These are phyloP conservation scores for Castanea sativa DNA, from an alignment of 306 rosid species.

Conservation along the genomic window DNA sequence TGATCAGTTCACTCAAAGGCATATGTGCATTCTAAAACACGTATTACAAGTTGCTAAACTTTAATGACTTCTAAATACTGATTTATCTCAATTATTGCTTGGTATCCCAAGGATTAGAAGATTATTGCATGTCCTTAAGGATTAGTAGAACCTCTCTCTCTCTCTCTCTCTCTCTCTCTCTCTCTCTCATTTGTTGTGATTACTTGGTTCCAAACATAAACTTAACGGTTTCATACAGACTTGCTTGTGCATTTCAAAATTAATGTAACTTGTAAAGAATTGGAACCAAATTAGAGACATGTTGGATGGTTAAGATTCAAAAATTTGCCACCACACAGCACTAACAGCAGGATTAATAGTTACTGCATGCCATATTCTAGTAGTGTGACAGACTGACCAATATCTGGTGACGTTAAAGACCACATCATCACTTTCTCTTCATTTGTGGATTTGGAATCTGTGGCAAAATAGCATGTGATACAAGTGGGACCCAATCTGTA, in stretches of 20 bases:
- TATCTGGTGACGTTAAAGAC: not conserved
- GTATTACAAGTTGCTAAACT: not conserved
- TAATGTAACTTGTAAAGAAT: too few relatives aligned
- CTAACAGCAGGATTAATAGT: not conserved
- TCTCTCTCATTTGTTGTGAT: not conserved
- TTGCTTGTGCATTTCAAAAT: not conserved
- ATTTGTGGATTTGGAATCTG: conserved; percentile 8
- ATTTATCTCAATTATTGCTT: not conserved
- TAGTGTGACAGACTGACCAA: not conserved
- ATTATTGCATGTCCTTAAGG: not conserved
- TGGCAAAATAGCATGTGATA: conserved; percentile 8
- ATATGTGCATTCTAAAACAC: not conserved
- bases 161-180: too few relatives aligned
- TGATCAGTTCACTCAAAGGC: not conserved
- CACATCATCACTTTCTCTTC: conserved; percentile 9
- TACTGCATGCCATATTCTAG: not conserved
- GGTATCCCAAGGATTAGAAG: not conserved
- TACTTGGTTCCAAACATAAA: not conserved
- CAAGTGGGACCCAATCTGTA: conserved; percentile 22
- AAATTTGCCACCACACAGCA: not conserved
- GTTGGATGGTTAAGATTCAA: not conserved
- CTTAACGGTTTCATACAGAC: not conserved
- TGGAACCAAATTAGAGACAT: not conserved
- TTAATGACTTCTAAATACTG: not conserved
- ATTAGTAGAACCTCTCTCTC: not conserved